These are phyloP conservation scores for Colletotrichum kahawae DNA, from an alignment of 2,329 filamentous ascomycete species.

Conservation along the genomic window DNA sequence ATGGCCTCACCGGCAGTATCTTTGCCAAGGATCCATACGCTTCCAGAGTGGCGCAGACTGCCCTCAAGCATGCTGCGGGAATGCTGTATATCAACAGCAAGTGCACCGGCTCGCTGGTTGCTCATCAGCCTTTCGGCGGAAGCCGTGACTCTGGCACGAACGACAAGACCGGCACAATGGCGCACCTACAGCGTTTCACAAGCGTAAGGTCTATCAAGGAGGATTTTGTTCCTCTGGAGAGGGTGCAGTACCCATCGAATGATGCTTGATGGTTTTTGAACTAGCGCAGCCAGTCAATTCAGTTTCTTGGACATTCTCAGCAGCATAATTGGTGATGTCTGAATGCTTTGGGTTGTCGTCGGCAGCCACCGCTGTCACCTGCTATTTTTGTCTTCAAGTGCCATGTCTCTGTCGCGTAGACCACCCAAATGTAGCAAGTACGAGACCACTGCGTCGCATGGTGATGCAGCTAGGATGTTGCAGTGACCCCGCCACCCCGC, in stretches of 20 bases:
- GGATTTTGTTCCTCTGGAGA: not conserved
- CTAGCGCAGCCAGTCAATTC: not conserved
- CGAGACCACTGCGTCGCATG: not conserved
- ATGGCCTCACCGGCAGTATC: conserved; percentile 77
- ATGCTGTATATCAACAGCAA: not conserved
- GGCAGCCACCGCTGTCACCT: not conserved
- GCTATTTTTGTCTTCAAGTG: not conserved
- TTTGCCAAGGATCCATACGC: conserved; percentile 70
- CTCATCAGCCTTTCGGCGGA: not conserved
- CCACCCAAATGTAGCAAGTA: not conserved
- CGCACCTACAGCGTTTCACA: not conserved
- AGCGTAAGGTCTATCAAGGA: not conserved
- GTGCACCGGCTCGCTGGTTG: not conserved
- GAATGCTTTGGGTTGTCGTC: not conserved
- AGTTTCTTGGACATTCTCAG: not conserved
- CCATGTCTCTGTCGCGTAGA: not conserved
- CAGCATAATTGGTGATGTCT: not conserved
- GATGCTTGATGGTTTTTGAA: not conserved
- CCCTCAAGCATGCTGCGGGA: not conserved
- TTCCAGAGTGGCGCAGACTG: not conserved
- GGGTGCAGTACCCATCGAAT: not conserved
- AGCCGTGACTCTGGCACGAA: not conserved
- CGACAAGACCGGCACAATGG: not conserved
- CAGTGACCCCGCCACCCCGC: not conserved
- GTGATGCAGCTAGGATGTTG: not conserved